These are phyloP conservation scores for Raffaelea arxii DNA, from an alignment of 2,329 filamentous ascomycete genomes.

Conservation along the genomic window DNA sequence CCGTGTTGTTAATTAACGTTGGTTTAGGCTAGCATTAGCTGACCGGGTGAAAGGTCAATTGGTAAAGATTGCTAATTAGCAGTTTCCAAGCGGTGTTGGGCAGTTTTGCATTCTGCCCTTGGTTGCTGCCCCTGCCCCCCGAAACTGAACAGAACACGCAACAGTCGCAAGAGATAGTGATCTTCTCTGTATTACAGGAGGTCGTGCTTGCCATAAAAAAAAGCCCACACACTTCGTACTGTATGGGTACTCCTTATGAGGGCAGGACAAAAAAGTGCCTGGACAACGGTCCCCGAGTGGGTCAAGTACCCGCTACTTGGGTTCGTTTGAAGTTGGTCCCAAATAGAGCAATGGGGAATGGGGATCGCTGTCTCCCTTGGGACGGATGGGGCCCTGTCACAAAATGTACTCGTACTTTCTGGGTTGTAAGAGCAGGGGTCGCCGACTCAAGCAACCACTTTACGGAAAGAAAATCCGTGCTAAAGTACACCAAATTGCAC, in stretches of 20 bases:
- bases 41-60: no score
- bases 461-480: background rate
- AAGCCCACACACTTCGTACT: background rate
- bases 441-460: background rate
- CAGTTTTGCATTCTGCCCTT: background rate
- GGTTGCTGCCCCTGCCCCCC: background rate
- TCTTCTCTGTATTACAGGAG: no score
- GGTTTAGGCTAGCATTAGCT: no score
- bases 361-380: constrained; percentile 8
- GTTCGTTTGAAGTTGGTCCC: constrained; percentile 8
- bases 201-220: background rate
- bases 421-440: background rate
- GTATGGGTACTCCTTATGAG: background rate
- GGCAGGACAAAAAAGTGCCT: background rate
- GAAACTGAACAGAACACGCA: background rate
- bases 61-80: no score
- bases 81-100: no score
- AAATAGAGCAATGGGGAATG: constrained; percentile 7
- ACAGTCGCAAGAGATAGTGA: no score
- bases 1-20: no score
- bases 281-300: constrained; percentile 3
- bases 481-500: no score
- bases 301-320: constrained; percentile 8
- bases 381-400: no score
- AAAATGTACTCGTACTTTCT: background rate